Percentiles rank a stretch among this genome's conserved stretches.
Conservation (phyloP, 805 yeast species). For the Candida tammaniensis region DNA sequence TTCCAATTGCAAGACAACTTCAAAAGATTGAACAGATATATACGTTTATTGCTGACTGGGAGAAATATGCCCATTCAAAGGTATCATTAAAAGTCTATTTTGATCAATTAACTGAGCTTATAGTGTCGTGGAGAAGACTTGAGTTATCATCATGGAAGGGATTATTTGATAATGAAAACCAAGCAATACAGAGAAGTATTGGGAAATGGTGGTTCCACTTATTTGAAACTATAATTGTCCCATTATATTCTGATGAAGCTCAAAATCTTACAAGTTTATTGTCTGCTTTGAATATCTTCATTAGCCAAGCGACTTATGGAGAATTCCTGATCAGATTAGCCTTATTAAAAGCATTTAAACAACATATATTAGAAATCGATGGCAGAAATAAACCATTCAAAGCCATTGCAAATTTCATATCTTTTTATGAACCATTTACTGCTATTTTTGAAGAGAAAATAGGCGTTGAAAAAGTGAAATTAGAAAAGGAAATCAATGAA, state of each 20-base stretch:
- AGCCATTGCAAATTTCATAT: slow-evolving; percentile 55
- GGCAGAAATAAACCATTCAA: slow-evolving; percentile 21
- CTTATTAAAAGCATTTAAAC: slow-evolving; percentile 61
- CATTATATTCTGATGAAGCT: slow-evolving; percentile 36
- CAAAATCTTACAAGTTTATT: slow-evolving; percentile 24
- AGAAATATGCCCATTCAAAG: slow-evolving; percentile 79
- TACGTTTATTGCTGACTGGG: slow-evolving; percentile 86
- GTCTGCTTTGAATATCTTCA: slow-evolving; percentile 67
- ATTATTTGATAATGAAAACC: slow-evolving; percentile 65
- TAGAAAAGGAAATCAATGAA: slow-evolving; percentile 81
- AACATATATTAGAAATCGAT: slow-evolving; percentile 43
- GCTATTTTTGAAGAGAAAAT: slow-evolving; percentile 48
- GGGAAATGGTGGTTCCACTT: slow-evolving; percentile 93
- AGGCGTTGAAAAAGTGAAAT: slow-evolving; percentile 42
- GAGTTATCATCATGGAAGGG: slow-evolving; percentile 86
- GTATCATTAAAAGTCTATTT: slow-evolving; percentile 60
- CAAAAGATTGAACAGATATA: slow-evolving; percentile 85
- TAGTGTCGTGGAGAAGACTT: slow-evolving; percentile 87
- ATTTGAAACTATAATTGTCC: slow-evolving; percentile 73
- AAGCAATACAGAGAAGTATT: slow-evolving; percentile 41
- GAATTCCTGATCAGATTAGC: slow-evolving; percentile 61
- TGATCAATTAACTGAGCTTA: slow-evolving; percentile 58
- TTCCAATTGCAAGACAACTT: slow-evolving; percentile 75
- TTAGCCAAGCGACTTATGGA: slow-evolving; percentile 75
- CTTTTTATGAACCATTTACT: slow-evolving; percentile 66